Evolutionary conservation across 1,284 basidiomycete genomes (phyloP), one percentile per base, ranked within the genome.

Genomic region (Sporisorium reilianum): DNA sequence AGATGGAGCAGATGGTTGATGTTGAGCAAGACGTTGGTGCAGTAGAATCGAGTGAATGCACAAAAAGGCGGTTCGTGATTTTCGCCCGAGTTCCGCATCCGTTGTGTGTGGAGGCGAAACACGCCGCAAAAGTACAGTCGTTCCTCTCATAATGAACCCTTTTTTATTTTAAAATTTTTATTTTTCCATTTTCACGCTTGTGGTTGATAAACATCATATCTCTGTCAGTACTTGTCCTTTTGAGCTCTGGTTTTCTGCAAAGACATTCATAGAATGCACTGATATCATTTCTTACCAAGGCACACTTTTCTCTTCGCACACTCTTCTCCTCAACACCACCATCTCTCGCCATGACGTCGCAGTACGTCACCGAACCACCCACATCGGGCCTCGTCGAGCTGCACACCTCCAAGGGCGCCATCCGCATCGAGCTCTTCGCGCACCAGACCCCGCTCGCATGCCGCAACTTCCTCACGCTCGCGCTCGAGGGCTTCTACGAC

Each of bases 401-500:
- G 50, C 90, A 93, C 70, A 98, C 96, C 0, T 94, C 94, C 1
- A 91, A 90, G 14, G 83, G 81, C 44, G 61, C 69, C 53, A 65
- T 78, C 26, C 71, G 87, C 82, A 91, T 98, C 50, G 96, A 98
- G 83, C 87, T 99, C 58, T 99, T 95, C 94, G 90, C 93, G 20
- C 94, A 92, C 90, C 94, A 99, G 89, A 90, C 93, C 20, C 96
- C 96, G 0, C 93, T 93, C 86, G 89, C 97, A 84, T 95, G 93
- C 81, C 89, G 95, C 45, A 99, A 98, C 87, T 94, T 96, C 85
- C 87, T 97, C 51, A 90, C 92, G 18, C 88, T 96, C 32, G 90
- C 92, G 0, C 92, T 97, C 89, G 94, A 96, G 88, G 94, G 95
- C 7, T 98, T 97, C 86, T 99, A 98, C 85, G 96, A 99, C 78